Evolutionary conservation across 1,139 yeast genomes (phyloP).

Genomic region (Pichia norvegensis): DNA sequence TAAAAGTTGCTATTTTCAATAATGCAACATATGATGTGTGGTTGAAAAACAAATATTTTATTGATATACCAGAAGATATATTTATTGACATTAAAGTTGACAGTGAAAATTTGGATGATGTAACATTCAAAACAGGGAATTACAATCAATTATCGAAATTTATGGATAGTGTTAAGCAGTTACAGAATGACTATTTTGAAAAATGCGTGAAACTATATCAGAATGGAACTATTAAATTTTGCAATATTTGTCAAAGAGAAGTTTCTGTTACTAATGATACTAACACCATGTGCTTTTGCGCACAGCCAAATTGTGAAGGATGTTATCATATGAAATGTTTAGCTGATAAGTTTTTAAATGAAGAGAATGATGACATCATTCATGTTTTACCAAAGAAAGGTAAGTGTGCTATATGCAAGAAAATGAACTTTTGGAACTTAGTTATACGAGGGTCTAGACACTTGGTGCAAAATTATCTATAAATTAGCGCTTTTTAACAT

Average conservation of each 20-base stretch:
- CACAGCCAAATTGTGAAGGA: constrained; percentile 30
- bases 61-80: constrained; percentile 19
- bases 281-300: constrained; percentile 31
- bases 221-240: constrained; percentile 5
- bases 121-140: constrained; percentile 23
- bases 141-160: constrained; percentile 24
- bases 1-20: constrained; percentile 24
- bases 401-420: constrained; percentile 35
- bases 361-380: constrained; percentile 7
- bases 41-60: constrained; percentile 17
- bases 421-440: constrained; percentile 35
- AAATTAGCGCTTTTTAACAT: constrained; percentile 16
- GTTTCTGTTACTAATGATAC: constrained; percentile 17
- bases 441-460: constrained; percentile 27
- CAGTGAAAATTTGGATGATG: constrained; percentile 4
- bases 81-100: constrained; percentile 10
- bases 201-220: constrained; percentile 6
- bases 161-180: constrained; percentile 8
- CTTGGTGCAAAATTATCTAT: constrained; percentile 1
- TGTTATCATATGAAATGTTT: constrained; percentile 41
- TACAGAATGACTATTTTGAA: constrained; percentile 15
- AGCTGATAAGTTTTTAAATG: constrained; percentile 23
- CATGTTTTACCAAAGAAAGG: constrained; percentile 36
- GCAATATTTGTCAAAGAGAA: constrained; percentile 18
- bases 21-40: constrained; percentile 9